A percentile compares a stretch with the other conserved stretches of the same genome.
These are phyloP conservation scores for Stromatinia cepivora DNA, from an alignment of 2,329 filamentous ascomycete species.

Conservation along the genomic window DNA sequence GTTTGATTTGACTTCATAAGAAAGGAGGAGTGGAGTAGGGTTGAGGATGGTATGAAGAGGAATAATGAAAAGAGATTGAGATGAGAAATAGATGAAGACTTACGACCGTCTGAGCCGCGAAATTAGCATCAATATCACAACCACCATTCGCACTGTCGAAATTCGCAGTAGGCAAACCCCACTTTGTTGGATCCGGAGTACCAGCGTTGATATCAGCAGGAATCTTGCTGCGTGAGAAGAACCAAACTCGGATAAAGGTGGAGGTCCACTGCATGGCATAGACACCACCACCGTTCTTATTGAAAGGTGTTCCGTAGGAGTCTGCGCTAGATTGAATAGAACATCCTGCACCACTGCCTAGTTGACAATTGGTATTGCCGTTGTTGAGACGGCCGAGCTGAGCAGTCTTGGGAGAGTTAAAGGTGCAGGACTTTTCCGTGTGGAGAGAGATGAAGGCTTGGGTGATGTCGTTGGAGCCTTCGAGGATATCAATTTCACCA, in stretches of 20 bases:
- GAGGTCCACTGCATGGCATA: slow-evolving; percentile 60
- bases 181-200: slow-evolving; percentile 62
- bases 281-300: slow-evolving; percentile 46
- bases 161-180: slow-evolving; percentile 66
- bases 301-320: slow-evolving; percentile 38
- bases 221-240: slow-evolving; percentile 64
- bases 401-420: slow-evolving; percentile 25
- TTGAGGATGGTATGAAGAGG: too few species aligned
- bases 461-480: slow-evolving; percentile 60
- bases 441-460: slow-evolving; percentile 30
- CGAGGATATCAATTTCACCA: slow-evolving; percentile 38
- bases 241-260: slow-evolving; percentile 50
- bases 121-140: slow-evolving; percentile 71
- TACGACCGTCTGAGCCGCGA: slow-evolving; percentile 71
- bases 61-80: neutral
- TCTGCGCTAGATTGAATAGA: slow-evolving; percentile 40
- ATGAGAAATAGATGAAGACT: slow-evolving; percentile 16
- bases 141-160: slow-evolving; percentile 50
- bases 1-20: neutral
- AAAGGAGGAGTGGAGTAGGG: too few species aligned
- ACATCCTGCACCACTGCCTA: slow-evolving; percentile 47
- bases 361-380: slow-evolving; percentile 42
- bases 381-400: slow-evolving; percentile 39
- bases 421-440: slow-evolving; percentile 29
- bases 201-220: slow-evolving; percentile 66